Conservation (phyloP, 2,329 filamentous ascomycete species). For the Fusarium sublunatum region DNA sequence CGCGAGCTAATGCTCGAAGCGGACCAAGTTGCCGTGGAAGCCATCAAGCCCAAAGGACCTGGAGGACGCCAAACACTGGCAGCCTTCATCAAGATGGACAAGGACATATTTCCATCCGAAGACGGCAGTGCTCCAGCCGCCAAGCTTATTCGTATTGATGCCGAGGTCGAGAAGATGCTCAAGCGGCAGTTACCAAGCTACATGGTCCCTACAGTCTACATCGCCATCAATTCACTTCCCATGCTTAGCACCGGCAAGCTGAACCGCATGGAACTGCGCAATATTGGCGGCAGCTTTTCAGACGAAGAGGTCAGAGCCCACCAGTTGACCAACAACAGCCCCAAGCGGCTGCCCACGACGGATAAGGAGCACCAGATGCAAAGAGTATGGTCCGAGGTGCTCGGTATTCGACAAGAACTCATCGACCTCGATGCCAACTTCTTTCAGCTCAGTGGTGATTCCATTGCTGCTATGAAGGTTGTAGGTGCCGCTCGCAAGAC, state of each 20-base stretch:
- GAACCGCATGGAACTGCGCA: not conserved
- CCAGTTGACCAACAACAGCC: conserved; percentile 24
- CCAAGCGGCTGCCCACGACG: conserved; percentile 51
- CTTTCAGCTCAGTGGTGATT: conserved; percentile 56
- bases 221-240: conserved; percentile 1
- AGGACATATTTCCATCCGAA: too few species aligned
- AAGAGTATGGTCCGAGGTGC: conserved; percentile 18
- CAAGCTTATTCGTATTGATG: conserved; percentile 25
- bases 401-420: conserved; percentile 6
- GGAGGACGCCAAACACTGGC: conserved; percentile 21
- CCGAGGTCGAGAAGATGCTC: conserved; percentile 10
- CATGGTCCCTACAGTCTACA: conserved; percentile 11
- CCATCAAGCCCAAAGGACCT: conserved; percentile 19
- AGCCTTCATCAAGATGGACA: conserved; percentile 1
- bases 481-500: conserved; percentile 50
- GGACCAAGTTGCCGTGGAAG: conserved; percentile 25
- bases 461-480: conserved; percentile 37
- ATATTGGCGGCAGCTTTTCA: not conserved
- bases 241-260: conserved; percentile 5
- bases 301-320: conserved; percentile 4
- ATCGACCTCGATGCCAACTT: conserved; percentile 51
- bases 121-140: conserved; percentile 8
- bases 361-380: conserved; percentile 28
- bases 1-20: conserved; percentile 23
- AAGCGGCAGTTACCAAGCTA: conserved; percentile 14